phyloP scores from a whole-genome alignment of 129 eudicot genomes.

The Saposhnikovia divaricata region DNA sequence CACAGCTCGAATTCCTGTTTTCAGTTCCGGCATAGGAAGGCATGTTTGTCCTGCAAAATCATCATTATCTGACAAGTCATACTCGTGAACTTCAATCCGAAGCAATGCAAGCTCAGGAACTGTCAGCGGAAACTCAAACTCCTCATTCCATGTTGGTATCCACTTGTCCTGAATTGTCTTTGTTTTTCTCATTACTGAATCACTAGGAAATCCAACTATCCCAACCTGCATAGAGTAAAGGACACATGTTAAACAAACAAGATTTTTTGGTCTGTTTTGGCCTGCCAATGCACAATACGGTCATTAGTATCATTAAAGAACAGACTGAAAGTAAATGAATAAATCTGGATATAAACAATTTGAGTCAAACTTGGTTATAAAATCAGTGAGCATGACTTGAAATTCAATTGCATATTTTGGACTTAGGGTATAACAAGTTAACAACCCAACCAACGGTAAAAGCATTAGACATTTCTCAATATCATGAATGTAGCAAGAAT shows the following conservation, averaged over 20 bases:
- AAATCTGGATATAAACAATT: background rate
- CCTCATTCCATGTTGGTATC: conserved; percentile 35
- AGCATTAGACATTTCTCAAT: no score
- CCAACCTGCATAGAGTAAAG: conserved; percentile 13
- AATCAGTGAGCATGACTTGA: background rate
- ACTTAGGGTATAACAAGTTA: background rate
- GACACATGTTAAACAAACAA: background rate
- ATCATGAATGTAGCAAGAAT: no score
- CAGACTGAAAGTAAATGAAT: background rate
- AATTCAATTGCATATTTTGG: background rate
- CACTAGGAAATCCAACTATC: conserved; percentile 30
- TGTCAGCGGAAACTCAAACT: conserved; percentile 28
- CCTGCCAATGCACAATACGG: background rate
- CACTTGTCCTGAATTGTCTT: conserved; percentile 31
- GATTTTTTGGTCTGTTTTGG: background rate
- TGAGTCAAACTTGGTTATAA: background rate
- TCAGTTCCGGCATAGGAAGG: conserved; percentile 30
- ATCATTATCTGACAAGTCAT: conserved; percentile 23
- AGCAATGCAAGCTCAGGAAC: conserved; percentile 40
- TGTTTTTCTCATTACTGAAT: conserved; percentile 22
- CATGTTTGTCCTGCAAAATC: conserved; percentile 42
- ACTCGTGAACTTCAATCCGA: conserved; percentile 30
- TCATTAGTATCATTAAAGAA: background rate
- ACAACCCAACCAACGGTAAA: background rate
- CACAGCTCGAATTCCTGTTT: conserved; percentile 28